Evolutionary conservation across 2,329 filamentous ascomycete genomes (phyloP), one percentile per base, ranked within the genome.

Genomic region (Bipolaris gigantea): DNA sequence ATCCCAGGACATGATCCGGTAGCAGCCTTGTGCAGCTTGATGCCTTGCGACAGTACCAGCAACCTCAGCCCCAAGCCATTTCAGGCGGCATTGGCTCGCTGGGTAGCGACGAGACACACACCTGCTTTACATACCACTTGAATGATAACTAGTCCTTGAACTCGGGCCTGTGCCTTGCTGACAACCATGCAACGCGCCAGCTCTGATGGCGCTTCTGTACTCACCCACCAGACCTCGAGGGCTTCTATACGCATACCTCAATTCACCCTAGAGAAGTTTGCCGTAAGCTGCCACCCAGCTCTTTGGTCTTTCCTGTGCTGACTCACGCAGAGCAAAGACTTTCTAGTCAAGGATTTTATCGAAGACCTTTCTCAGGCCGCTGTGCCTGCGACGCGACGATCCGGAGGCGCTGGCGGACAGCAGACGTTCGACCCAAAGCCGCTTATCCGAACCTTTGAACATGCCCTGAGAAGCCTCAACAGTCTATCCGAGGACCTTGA

Each of bases 341-440:
- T 97, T 71, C 97, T 97, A 60, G 93, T 97, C 62, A 92, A 96
- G 70, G 94, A 99, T 78, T 99, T 99, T 73, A 88, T 99, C 66
- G 95, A 99, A 73, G 85, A 88, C 47, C 86, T 99, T 53, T 94
- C 93, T 46, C 92, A 97, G 60, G 89, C 82, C 64, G 89, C 91
- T 19, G 84, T 91, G 33, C 87, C 90, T n/a, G 80, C 83, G 19
- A 89, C 87, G 69, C 89, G 94, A 49, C 88, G 90, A 55, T 97
- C 92, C 13, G 86, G 84, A 7, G 82, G 84, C 30, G 67, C 74
- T 57, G 64, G 74, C 27, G 62, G 55, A 59, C 65, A 69, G 57
- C 59, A 72, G 57, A 70, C 81, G 4, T 99, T 99, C 77, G 94
- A 99, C 69, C 92, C 94, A 0, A 99, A 99, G 76, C 95, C 94